Conservation (phyloP, 2,329 filamentous ascomycete genomes). For the Sporothrix curviconia region DNA sequence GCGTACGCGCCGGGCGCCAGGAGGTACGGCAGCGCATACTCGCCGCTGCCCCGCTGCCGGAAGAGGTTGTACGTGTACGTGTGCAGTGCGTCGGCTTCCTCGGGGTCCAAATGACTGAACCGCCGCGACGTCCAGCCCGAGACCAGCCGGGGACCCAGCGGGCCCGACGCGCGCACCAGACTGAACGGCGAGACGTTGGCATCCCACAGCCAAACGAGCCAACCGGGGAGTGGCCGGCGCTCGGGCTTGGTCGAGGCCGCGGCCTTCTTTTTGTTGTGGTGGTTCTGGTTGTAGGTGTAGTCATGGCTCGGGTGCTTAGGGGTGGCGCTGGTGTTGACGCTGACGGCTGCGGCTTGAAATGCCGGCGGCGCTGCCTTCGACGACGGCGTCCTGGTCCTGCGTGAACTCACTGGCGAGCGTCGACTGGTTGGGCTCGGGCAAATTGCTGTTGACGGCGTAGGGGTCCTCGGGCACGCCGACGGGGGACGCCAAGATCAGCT, state of each 20-base stretch:
- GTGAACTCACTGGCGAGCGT: constrained; percentile 71
- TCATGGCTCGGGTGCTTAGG: constrained; percentile 26
- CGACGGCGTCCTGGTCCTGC: constrained; percentile 58
- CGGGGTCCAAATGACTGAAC: constrained; percentile 77
- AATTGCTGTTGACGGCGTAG: constrained; percentile 71
- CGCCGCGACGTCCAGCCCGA: constrained; percentile 91
- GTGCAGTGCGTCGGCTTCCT: constrained; percentile 79
- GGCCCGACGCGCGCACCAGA: constrained; percentile 79
- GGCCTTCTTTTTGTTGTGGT: constrained; percentile 11
- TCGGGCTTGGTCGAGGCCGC: constrained; percentile 21
- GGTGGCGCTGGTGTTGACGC: constrained; percentile 15
- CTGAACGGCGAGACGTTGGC: constrained; percentile 94
- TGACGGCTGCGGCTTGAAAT: constrained; percentile 24
- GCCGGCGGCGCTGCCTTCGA: constrained; percentile 27
- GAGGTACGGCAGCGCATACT: constrained; percentile 88
- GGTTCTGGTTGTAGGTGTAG: constrained; percentile 28
- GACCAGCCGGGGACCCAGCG: constrained; percentile 82
- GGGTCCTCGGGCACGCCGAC: constrained; percentile 94
- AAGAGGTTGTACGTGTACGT: constrained; percentile 94
- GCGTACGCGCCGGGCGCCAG: constrained; percentile 92
- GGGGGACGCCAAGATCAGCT: constrained; percentile 89
- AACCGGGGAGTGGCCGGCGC: constrained; percentile 63
- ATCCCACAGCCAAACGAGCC: constrained; percentile 93
- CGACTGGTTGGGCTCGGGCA: constrained; percentile 71
- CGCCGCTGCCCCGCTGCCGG: constrained; percentile 82